Base-by-base conservation (phyloP, 805 yeast genomes). In the Candida morakotiae region DNA sequence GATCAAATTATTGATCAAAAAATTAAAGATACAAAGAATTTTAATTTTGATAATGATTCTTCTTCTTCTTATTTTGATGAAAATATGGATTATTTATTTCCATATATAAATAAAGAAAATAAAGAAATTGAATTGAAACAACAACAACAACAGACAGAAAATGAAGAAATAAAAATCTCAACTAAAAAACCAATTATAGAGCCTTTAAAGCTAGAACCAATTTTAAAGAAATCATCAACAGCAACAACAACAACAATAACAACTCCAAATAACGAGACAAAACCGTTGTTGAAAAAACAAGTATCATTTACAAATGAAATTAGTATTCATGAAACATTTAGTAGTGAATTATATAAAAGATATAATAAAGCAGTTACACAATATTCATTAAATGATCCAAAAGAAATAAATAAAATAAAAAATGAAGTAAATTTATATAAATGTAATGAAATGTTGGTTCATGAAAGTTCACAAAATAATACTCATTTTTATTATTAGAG, bases 401-500 rank as follows among this genome's bases (percentile, higher is more conserved):
- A 56, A 18, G 30, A 71, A 45, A 70, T 81, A 39, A 70, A 69
- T 44, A 69, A 67, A 35, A 78, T 84, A 46, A 77, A 85, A 54
- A 59, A 63, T 27, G 91, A 84, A 52, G 56, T 84, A 48, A 84
- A 84, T 50, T 62, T 67, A 18, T 83, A 62, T 60, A 84, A 84
- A 53, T 69, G 75, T 43, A 63, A 62, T 38, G 82, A 76, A 39
- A 84, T 84, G 94, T 56, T 64, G 26, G 83, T 84, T 24, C 87
- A 84, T 54, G 80, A 75, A 39, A 60, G 65, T 25, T 78, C 86
- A 26, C 71, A 67, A 38, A 56, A 61, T 21, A 73, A 77, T 53
- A 84, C 91, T 6, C 91, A 84, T 50, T 80, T 73, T 54, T 82
- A 81, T 52, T 71, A 67, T 44, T 69, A 62, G 36, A 51, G n/a